Evolutionary conservation across 805 yeast species (phyloP), one percentile per base, ranked within the genome.

Genomic region (Debaryomyces tyrocola): DNA sequence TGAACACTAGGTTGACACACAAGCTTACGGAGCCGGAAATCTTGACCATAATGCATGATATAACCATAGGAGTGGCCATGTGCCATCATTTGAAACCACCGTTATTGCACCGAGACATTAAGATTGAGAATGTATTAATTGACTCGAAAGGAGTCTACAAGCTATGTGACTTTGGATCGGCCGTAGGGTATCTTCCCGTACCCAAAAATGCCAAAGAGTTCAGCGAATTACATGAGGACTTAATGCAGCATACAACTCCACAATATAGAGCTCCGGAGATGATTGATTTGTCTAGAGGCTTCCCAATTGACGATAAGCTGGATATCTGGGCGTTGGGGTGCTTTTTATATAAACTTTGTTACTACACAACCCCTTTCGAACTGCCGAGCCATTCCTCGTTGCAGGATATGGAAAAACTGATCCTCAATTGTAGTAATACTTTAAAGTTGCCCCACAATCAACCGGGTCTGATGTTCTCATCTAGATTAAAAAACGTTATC

Each of bases 251-350:
- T 63, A 87, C 96, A 1, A 87, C 96, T 0, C 91, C 95, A 0
- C 96, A 87, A 59, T 87, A 87, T 60, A 73, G 95, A 53, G 74
- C 90, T 4, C 96, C 96, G 3, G 96, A 87, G 64, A 87, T 87
- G 94, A 70, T 87, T 27, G 92, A 87, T 58, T 69, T 87, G 29
- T 75, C 80, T 42, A 75, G 80, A 47, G 83, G 88, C 3, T 76
- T 78, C 47, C 85, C 92, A 10, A 82, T 87, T 42, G 87, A 87
- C 64, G 94, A 87, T 60, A 87, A 87, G 62, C 80, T 89, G 43
- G 96, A 87, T 62, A 78, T 87, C 18, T 87, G 96, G 96, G 96
- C 95, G 0, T 62, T 87, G 31, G 96, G 96, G 10, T 80, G 87
- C 21, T 84, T 87, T 52, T 63, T 87, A 29, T 87, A 87, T 69